Evolutionary conservation across 164 flowering plant species (phyloP).

Genomic region (Kalanchoe fedtschenkoi): DNA sequence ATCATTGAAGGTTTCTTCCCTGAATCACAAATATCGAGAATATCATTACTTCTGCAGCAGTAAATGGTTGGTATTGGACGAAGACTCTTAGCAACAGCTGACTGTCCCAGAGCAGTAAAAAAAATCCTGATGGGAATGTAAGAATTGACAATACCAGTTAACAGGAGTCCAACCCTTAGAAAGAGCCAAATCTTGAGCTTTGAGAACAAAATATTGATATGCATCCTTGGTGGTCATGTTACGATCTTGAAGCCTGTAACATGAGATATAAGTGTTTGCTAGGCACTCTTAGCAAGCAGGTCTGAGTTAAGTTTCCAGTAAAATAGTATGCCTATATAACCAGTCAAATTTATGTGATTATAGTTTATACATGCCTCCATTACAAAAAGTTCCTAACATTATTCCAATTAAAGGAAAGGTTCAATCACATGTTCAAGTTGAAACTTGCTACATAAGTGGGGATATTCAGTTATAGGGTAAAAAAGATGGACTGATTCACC

Average conservation of each 20-base stretch:
- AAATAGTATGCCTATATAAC: not conserved
- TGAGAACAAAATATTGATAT: slow-evolving; percentile 79
- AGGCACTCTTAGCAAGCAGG: not conserved
- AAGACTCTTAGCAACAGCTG: not conserved
- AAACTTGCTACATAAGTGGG: no score
- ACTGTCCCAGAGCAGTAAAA: not conserved
- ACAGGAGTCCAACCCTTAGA: slow-evolving; percentile 69
- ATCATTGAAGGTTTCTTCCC: slow-evolving; percentile 94
- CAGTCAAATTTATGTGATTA: not conserved
- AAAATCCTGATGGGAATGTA: not conserved
- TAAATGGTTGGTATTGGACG: no score
- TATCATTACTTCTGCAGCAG: slow-evolving; percentile 1
- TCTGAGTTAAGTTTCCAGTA: not conserved
- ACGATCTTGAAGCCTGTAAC: slow-evolving; percentile 63
- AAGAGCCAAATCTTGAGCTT: slow-evolving; percentile 75
- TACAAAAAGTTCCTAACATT: no score
- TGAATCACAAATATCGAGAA: slow-evolving; percentile 16
- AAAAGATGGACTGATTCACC: slow-evolving; percentile 31
- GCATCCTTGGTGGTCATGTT: slow-evolving; percentile 76
- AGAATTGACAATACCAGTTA: slow-evolving; percentile 50
- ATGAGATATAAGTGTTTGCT: not conserved
- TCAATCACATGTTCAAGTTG: no score
- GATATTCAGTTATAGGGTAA: not conserved
- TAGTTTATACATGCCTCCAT: no score
- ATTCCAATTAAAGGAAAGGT: no score